Base-by-base conservation (phyloP, 1,284 basidiomycete species). In the Tremellales sp. region DNA sequence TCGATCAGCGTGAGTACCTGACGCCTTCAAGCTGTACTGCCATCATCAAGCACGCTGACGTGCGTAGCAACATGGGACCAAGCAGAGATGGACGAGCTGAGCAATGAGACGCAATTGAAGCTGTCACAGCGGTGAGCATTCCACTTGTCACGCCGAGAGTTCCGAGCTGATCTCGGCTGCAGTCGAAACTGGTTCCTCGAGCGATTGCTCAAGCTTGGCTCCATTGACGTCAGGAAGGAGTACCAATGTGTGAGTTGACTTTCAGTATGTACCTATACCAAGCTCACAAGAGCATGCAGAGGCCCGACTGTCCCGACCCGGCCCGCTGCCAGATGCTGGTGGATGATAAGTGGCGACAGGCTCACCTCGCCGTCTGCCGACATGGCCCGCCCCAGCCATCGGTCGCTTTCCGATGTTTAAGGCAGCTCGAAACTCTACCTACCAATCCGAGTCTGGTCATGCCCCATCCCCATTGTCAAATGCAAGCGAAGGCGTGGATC, bases 121-220 rank as follows among this genome's bases (percentile, higher is more conserved):
- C 80, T 94, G 15, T 88, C 91, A 72, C 89, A 88, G 69, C 77
- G 87, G 87, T 86, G 45, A 24, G 77, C 27, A 10, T 24, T 35
- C 42, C n/a, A 26, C 25, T 19, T 5, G 15, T 42, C n/a, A 24
- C 33, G 29, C 3, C 19, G 31, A 25, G 15, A 7, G 21, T 26
- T 24, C 15, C 22, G 26, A 29, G 10, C 23, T 33, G 25, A 31
- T 37, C 37, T 23, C 11, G 36, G 11, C 26, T 5, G 11, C 53
- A 88, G 86, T 33, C 81, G 90, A 48, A 91, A 84, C 48, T 94
- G 90, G 90, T 94, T 94, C 73, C 80, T 96, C 27, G 92, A 97
- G 69, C 82, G 92, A 11, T 83, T 97, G 13, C 79, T 97, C 54
- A 96, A 97, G 71, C 82, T 97, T 3, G 89, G 90, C 2, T 77